Base-by-base conservation (phyloP, 371 early-diverging fungal genomes). In the Mucor sp. region DNA sequence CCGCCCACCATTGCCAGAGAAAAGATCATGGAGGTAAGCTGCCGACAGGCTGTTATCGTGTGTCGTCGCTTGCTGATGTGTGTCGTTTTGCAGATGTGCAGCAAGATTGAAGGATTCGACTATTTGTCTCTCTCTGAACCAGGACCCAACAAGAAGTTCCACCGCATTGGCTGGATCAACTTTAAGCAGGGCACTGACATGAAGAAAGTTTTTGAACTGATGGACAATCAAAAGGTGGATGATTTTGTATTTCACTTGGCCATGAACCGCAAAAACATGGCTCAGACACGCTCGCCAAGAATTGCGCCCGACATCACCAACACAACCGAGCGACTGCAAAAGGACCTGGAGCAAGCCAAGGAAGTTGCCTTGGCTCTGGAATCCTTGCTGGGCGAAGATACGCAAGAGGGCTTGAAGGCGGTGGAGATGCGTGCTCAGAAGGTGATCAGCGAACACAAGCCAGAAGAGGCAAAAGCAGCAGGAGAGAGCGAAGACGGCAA, bases 91-190 rank as follows among this genome's bases (percentile, higher is more conserved):
- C 56, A 94, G 92, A 80, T 89, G 72, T 93, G 91, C 63, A 71
- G 79, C 53, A 83, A 87, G 50, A 83, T 90, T 6, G 85, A 87
- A 5, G 95, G 96, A 0, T 97, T 93, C 80, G 81, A 89, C 70
- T 90, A 90, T 78, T 77, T 96, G n/a, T 89, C 91, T 2, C 78
- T 98, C 19, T 91, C 94, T 15, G 97, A 96, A 65, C 97, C 98
- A 14, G 89, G 90, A 35, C 89, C 93, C 5, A 85, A 82, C 71
- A 92, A 92, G 72, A 90, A 92, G 67, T 92, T 92, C 74, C 90
- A 92, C 76, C 90, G 98, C 21, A 84, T 95, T 62, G 98, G 96
- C 8, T 98, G 98, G 98, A 89, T 95, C 69, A 88, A 90, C 21
- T 96, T 97, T 61, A 86, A 90, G 62, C 82, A 89, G 39, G 95